A percentile compares a stretch with the other conserved stretches of the same genome.
These are phyloP conservation scores for Penicillium paradoxum DNA, from an alignment of 495 filamentous ascomycete genomes.

Conservation along the genomic window DNA sequence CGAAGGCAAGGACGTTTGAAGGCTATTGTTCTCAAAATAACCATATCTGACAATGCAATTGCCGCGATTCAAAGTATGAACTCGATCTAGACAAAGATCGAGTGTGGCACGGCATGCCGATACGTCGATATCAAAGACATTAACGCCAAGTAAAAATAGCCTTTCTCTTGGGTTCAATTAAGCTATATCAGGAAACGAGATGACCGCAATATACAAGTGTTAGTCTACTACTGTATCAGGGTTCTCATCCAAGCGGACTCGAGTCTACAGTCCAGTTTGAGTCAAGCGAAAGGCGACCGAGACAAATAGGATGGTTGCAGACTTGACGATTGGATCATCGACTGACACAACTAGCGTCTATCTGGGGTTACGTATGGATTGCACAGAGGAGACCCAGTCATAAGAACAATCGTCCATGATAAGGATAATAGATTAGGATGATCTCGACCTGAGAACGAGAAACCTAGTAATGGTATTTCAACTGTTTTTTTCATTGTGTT, in stretches of 20 bases:
- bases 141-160: too few relatives aligned
- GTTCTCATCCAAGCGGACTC: background rate
- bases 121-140: too few relatives aligned
- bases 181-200: background rate
- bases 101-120: background rate
- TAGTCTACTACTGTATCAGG: too few relatives aligned
- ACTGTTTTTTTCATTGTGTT: slow-evolving; percentile 42
- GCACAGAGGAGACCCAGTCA: background rate
- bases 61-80: background rate
- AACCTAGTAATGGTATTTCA: slow-evolving; percentile 32
- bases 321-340: background rate
- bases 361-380: background rate
- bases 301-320: background rate
- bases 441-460: slow-evolving; percentile 4
- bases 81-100: background rate
- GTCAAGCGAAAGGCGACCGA: background rate
- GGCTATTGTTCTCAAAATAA: background rate
- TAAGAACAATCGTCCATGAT: slow-evolving; percentile 1
- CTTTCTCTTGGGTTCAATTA: background rate
- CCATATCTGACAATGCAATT: background rate
- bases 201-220: too few relatives aligned
- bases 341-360: background rate
- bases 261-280: background rate
- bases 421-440: slow-evolving; percentile 10
- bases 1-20: background rate